phyloP scores from a whole-genome alignment of 176 grass and related monocot species.

The Pontederia crassipes region DNA sequence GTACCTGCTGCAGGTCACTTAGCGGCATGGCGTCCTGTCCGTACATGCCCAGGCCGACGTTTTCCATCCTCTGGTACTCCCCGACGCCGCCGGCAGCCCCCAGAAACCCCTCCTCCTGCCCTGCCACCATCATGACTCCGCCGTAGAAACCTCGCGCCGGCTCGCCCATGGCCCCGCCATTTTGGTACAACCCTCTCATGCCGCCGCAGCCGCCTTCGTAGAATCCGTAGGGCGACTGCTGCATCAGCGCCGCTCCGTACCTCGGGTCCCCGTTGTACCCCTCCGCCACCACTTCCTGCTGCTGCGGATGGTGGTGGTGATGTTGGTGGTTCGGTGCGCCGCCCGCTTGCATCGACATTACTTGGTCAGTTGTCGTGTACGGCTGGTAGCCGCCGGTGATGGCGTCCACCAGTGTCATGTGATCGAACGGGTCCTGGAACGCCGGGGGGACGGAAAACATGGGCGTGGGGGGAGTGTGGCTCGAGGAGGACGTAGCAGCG shows the following conservation, averaged over 20 bases:
- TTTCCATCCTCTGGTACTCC: slow-evolving; percentile 38
- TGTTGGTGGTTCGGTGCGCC: slow-evolving; percentile 7
- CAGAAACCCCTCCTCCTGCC: slow-evolving; percentile 27
- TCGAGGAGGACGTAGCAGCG: not conserved
- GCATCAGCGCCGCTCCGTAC: too few species aligned
- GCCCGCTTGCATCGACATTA: slow-evolving; percentile 29
- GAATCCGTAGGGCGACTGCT: too few species aligned
- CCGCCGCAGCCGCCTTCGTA: not conserved
- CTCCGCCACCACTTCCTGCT: too few species aligned
- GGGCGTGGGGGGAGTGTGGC: slow-evolving; percentile 22
- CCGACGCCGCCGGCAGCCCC: not conserved
- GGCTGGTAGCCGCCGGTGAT: not conserved
- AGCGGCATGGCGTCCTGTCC: slow-evolving; percentile 31
- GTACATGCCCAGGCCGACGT: slow-evolving; percentile 12
- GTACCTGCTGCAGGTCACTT: slow-evolving; percentile 22
- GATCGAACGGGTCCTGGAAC: slow-evolving; percentile 38
- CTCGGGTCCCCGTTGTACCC: too few species aligned
- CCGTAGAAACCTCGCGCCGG: slow-evolving; percentile 16
- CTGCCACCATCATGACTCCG: slow-evolving; percentile 30
- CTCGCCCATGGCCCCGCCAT: not conserved
- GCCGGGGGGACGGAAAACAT: slow-evolving; percentile 24
- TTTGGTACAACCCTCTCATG: not conserved
- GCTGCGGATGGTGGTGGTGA: too few species aligned
- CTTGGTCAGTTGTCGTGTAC: slow-evolving; percentile 14
- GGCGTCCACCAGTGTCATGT: slow-evolving; percentile 24